phyloP scores from a whole-genome alignment of 2,329 filamentous ascomycete genomes.

The Scedosporium aurantiacum region DNA sequence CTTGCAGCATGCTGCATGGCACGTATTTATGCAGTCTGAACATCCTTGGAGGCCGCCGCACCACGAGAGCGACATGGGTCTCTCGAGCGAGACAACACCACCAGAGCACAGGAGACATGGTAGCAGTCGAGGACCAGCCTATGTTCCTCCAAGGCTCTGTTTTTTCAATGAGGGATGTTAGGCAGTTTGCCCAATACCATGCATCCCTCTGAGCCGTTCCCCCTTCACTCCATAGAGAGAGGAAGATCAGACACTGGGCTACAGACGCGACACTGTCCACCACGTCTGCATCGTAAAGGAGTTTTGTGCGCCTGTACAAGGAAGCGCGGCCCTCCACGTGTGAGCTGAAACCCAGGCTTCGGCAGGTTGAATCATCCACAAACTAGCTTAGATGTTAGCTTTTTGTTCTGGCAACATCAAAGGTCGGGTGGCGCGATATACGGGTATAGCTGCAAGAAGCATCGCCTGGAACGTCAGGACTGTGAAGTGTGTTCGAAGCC shows the following conservation, averaged over 20 bases:
- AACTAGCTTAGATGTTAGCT: constrained; percentile 1
- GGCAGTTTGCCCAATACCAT: constrained; percentile 4
- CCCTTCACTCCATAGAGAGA: constrained; percentile 4
- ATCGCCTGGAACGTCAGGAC: constrained; percentile 2
- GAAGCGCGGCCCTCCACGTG: not conserved
- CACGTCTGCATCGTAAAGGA: constrained; percentile 4
- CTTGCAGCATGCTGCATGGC: not conserved
- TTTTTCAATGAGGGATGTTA: constrained; percentile 1
- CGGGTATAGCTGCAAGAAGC: constrained; percentile 3
- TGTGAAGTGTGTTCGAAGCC: not conserved
- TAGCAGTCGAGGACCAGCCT: not conserved
- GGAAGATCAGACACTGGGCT: not conserved
- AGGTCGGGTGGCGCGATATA: not conserved
- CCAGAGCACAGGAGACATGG: not conserved
- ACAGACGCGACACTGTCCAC: not conserved
- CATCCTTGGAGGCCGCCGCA: not conserved
- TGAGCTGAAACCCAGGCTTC: not conserved
- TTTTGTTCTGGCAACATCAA: not conserved
- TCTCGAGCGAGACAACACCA: constrained; percentile 4
- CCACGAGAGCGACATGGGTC: constrained; percentile 2
- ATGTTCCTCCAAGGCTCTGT: constrained; percentile 4
- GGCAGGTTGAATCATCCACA: not conserved
- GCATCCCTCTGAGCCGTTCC: not conserved
- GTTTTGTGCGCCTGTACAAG: not conserved
- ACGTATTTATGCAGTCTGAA: not conserved